Base-by-base conservation (phyloP, 495 filamentous ascomycete species). In the Trichocladium antarcticum region DNA sequence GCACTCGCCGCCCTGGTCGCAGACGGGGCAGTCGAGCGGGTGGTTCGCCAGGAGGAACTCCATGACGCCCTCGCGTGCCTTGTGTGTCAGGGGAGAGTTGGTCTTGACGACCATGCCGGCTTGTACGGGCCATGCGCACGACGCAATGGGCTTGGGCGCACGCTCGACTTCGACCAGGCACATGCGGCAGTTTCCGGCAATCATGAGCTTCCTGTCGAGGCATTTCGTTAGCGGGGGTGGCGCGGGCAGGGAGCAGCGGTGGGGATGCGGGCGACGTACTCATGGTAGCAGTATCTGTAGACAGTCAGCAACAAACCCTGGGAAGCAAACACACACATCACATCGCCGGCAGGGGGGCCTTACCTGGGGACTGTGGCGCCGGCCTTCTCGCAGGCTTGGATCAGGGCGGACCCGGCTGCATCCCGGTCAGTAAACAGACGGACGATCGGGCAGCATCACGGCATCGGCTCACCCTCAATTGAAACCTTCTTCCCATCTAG, bases 111-210 rank as follows among this genome's bases (percentile, higher is more conserved):
- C 88, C 92, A 96, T 97, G 24, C 93, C 93, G 31, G 92, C 82
- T 64, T 96, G 92, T 55, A 97, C 92, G 28, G 92, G 92, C 92
- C 90, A 97, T 59, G 92, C 92, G 68, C 92, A 98, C 54, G 92
- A 97, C 59, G 92, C 92, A 38, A 96, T 90, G 40, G 92, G 92
- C 69, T 98, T 98, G 22, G 93, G 92, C 42, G 85, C 80, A 58
- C 84, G 77, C 72, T 95, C 93, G 54, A 98, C 92, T 75, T 98
- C 92, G 55, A 98, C 92, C 59, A 98, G 70, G 70, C 92, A 98
- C 92, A 97, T 98, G 72, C 92, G 89, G 66, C 92, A 98, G 69
- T 98, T 98, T 65, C 92, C 92, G 55, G 92, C 92, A 72, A 98
- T 93, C 85, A 93, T 85, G 48, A 98, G 77, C 71, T 98, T 98